Evolutionary conservation across 2,329 filamentous ascomycete genomes (phyloP).

Genomic region (Neospermospora avenae): DNA sequence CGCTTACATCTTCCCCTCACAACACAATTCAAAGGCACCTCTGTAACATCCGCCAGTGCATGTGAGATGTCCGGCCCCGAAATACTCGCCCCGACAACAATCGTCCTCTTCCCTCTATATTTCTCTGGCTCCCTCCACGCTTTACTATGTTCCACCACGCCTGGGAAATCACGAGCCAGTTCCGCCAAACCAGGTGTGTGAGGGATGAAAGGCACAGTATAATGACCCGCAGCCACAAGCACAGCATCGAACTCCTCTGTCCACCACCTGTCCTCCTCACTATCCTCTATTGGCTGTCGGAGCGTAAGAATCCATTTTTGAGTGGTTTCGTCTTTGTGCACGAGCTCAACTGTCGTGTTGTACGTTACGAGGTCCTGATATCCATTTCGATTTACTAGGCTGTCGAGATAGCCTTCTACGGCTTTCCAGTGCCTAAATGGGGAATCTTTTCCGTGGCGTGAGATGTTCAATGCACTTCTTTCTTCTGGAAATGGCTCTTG

Average conservation of each 20-base stretch:
- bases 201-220: conserved; percentile 62
- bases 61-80: conserved; percentile 61
- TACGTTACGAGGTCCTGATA: conserved; percentile 52
- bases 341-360: conserved; percentile 59
- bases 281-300: conserved; percentile 40
- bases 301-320: conserved; percentile 52
- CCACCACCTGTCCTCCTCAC: conserved; percentile 56
- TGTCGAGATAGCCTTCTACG: conserved; percentile 52
- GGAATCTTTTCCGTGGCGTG: conserved; percentile 52
- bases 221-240: conserved; percentile 65
- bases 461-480: conserved; percentile 40
- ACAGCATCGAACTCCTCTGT: conserved; percentile 62
- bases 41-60: conserved; percentile 45
- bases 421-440: conserved; percentile 61
- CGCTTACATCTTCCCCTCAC: conserved; percentile 43
- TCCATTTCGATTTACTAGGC: conserved; percentile 48
- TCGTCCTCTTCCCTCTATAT: conserved; percentile 52
- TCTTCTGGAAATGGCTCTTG: conserved; percentile 51
- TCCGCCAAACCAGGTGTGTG: conserved; percentile 53
- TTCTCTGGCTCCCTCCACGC: conserved; percentile 62
- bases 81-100: conserved; percentile 62
- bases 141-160: conserved; percentile 65
- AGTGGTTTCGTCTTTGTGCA: conserved; percentile 44
- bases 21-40: conserved; percentile 50
- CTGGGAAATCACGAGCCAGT: conserved; percentile 54